Evolutionary conservation across 257 asterid genomes (phyloP), one percentile per base, ranked within the genome.

Genomic region (Coffea canephora): DNA sequence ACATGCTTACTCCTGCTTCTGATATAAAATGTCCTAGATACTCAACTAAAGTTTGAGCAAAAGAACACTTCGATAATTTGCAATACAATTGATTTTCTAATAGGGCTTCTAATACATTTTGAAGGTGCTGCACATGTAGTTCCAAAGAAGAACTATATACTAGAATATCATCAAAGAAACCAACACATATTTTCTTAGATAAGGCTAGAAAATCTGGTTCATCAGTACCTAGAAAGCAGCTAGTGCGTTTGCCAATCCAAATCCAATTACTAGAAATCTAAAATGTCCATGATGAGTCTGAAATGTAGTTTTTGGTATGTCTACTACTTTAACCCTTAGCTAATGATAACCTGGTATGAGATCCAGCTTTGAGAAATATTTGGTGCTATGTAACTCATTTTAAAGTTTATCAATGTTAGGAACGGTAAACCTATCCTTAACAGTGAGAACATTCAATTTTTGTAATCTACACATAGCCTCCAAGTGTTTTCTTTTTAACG

Each of bases 161-260:
- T 1, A 77, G 12, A 6, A 77, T 66, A 12, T 77, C 80, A 46
- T 66, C 64, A 66, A 77, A 77, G 19, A 77, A 65, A 27, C 49
- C 1, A 43, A 7, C 21, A 62, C 78, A 16, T 1, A 54, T 4
- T 54, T 54, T 2, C 21, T 54, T 2, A 54, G 21, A 2, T 0
- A 14, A 0, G 15, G 5, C 2, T 54, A 1, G 6, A 54, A 54
- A 2, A 54, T 3, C 6, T 54, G 0, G 12, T 54, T 54, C 21
- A 54, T 54, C 0, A 54, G 21, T 0, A 0, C 36, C 15, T 52
- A 48, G 18, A 52, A 74, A 5, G 25, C 31, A 19, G 25, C 0
- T 3, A n/a, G 52, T 11, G 49, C 14, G 19, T 71, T 43, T 31
- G 23, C 43, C 2, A 74, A 11, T 11, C 54, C 54, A 74, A 74